These are phyloP conservation scores for Melastoma candidum DNA, from an alignment of 441 rosid species.

Conservation along the genomic window DNA sequence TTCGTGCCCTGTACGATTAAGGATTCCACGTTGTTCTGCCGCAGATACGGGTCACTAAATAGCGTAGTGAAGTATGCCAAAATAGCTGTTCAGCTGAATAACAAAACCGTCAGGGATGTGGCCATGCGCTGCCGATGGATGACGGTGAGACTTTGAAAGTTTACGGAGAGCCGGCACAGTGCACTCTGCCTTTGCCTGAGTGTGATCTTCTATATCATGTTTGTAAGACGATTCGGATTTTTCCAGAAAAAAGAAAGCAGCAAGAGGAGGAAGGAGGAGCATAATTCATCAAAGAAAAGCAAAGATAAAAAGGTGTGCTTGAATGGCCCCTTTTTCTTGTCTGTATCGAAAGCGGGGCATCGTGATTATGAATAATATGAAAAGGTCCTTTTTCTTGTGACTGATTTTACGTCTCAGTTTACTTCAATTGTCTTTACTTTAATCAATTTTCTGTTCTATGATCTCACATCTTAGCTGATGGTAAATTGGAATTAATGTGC, in stretches of 20 bases:
- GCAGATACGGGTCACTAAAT: conserved; percentile 18
- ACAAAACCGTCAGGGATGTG: conserved; percentile 23
- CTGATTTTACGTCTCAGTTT: too few relatives aligned
- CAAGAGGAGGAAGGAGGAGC: conserved; percentile 62
- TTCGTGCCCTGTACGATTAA: too few relatives aligned
- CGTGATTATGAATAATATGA: too few relatives aligned
- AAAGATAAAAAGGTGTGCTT: conserved; percentile 49
- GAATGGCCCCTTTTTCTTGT: background rate
- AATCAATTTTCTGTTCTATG: too few relatives aligned
- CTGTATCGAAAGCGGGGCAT: background rate
- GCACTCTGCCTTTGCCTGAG: too few relatives aligned
- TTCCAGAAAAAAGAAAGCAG: conserved; percentile 47
- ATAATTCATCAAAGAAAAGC: conserved; percentile 29
- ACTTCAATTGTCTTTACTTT: too few relatives aligned
- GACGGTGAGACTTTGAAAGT: conserved; percentile 14
- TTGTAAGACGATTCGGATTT: conserved; percentile 2
- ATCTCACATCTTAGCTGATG: too few relatives aligned
- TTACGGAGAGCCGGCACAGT: too few relatives aligned
- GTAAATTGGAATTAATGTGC: too few relatives aligned
- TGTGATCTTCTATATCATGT: background rate
- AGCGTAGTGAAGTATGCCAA: conserved; percentile 20
- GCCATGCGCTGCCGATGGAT: conserved; percentile 25
- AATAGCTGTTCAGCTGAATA: conserved; percentile 20
- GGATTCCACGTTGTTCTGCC: too few relatives aligned
- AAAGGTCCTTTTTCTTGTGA: too few relatives aligned